These are phyloP conservation scores for Dioscorea alata DNA, from an alignment of 106 monocot species.

Conservation along the genomic window DNA sequence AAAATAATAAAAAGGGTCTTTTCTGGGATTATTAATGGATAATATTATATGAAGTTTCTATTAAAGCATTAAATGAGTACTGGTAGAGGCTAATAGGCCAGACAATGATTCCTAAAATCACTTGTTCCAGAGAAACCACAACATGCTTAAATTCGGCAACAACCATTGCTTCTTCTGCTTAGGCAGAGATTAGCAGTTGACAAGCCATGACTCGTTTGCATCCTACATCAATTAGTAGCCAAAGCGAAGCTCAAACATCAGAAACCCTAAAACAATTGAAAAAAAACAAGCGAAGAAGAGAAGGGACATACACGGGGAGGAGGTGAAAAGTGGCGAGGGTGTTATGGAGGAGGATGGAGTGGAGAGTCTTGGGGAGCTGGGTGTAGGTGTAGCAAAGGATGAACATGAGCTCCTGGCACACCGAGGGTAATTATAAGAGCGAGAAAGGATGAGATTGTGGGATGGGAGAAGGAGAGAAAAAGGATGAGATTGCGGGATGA, in stretches of 20 bases:
- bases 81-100: too few species aligned
- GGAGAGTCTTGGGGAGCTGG: conserved; percentile 59
- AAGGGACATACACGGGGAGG: conserved; percentile 53
- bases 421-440: conserved; percentile 55
- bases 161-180: conserved; percentile 71
- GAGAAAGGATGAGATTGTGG: too few species aligned
- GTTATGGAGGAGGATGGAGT: conserved; percentile 57
- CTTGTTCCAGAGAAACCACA: background rate
- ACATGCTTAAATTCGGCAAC: conserved; percentile 74
- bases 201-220: conserved; percentile 33
- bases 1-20: too few species aligned
- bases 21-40: too few species aligned
- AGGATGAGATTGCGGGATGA: too few species aligned
- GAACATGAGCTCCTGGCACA: conserved; percentile 66
- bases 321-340: conserved; percentile 67
- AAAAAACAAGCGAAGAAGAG: background rate
- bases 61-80: too few species aligned
- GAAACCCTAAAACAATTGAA: background rate
- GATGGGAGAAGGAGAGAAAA: too few species aligned
- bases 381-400: conserved; percentile 57
- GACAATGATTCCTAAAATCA: too few species aligned
- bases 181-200: conserved; percentile 57
- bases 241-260: background rate
- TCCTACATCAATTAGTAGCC: conserved; percentile 14
- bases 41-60: too few species aligned